Conservation (phyloP, 208 protist genomes). For the Acanthamoeba lenticulata region DNA sequence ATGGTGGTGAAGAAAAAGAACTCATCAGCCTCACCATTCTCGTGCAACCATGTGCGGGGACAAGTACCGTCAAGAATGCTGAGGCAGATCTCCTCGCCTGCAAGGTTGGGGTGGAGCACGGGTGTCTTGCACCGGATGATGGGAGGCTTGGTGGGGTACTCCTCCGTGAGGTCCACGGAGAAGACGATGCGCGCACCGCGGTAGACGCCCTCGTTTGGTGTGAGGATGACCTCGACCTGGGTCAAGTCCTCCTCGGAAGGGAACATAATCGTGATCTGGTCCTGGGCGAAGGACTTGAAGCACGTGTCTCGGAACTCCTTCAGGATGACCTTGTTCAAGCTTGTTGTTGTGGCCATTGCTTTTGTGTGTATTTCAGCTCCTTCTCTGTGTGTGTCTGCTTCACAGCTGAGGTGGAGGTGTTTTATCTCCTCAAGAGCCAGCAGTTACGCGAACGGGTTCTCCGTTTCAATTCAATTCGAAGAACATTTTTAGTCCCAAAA, state of each 20-base stretch:
- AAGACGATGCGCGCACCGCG: not conserved
- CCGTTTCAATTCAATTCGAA: too few species aligned
- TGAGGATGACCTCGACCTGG: constrained; percentile 7
- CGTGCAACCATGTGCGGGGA: not conserved
- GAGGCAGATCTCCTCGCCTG: not conserved
- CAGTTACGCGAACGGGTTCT: too few species aligned
- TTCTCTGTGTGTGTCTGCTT: not conserved
- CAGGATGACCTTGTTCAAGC: constrained; percentile 50
- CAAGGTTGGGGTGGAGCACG: constrained; percentile 43
- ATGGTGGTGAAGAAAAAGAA: not conserved
- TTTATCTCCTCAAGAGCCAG: too few species aligned
- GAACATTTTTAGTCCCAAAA: too few species aligned
- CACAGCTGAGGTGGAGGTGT: too few species aligned
- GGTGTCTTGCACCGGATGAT: not conserved
- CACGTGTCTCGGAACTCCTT: constrained; percentile 48
- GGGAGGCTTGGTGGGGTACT: not conserved
- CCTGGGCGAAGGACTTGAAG: constrained; percentile 35
- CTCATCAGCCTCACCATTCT: not conserved
- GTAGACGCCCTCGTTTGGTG: constrained; percentile 46
- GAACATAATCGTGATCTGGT: constrained; percentile 32
- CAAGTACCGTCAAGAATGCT: constrained; percentile 23
- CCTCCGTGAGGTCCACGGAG: not conserved
- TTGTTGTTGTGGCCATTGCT: not conserved
- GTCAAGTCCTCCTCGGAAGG: constrained; percentile 27
- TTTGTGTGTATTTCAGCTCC: too few species aligned